These are phyloP conservation scores for Ustilaginoidea virens DNA, from an alignment of 2,329 filamentous ascomycete genomes.

Conservation along the genomic window DNA sequence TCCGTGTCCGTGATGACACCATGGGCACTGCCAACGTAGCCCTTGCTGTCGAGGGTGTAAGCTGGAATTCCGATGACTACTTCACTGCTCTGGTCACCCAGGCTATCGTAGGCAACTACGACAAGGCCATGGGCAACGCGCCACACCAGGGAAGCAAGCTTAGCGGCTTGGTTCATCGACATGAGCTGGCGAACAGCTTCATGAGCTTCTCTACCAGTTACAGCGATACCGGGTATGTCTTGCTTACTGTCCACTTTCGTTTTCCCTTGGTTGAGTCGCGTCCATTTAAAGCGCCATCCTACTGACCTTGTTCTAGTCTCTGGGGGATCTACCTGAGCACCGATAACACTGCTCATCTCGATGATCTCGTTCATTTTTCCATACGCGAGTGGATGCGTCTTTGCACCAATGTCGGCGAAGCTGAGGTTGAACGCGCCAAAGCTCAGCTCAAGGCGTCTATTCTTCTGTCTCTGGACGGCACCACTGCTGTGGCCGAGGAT, in stretches of 20 bases:
- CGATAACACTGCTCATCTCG: constrained; percentile 72
- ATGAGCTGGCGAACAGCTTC: constrained; percentile 97
- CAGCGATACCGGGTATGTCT: constrained; percentile 85
- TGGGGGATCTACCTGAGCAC: constrained; percentile 99
- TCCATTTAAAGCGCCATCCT: no score
- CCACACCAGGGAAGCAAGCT: constrained; percentile 97
- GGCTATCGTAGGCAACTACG: constrained; percentile 99
- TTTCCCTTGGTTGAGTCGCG: neutral
- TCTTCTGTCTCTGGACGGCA: constrained; percentile 91
- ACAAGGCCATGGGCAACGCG: constrained; percentile 95
- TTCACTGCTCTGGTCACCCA: constrained; percentile 96
- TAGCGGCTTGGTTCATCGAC: constrained; percentile 82
- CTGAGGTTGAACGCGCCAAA: constrained; percentile 96
- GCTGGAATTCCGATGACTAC: constrained; percentile 99
- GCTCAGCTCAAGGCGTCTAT: constrained; percentile 98
- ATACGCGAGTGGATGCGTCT: constrained; percentile 97
- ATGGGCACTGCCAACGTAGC: constrained; percentile 95
- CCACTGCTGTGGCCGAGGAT: constrained; percentile 92
- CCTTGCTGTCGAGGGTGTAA: constrained; percentile 96
- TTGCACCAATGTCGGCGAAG: constrained; percentile 70
- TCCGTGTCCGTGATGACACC: constrained; percentile 89
- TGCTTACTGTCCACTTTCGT: neutral
- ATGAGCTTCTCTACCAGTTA: constrained; percentile 99
- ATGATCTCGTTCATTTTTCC: constrained; percentile 95
- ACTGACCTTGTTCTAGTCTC: constrained; percentile 42